These are phyloP conservation scores for Schoenoplectus tabernaemontani DNA, from an alignment of 202 grass and related monocot species.

Conservation along the genomic window DNA sequence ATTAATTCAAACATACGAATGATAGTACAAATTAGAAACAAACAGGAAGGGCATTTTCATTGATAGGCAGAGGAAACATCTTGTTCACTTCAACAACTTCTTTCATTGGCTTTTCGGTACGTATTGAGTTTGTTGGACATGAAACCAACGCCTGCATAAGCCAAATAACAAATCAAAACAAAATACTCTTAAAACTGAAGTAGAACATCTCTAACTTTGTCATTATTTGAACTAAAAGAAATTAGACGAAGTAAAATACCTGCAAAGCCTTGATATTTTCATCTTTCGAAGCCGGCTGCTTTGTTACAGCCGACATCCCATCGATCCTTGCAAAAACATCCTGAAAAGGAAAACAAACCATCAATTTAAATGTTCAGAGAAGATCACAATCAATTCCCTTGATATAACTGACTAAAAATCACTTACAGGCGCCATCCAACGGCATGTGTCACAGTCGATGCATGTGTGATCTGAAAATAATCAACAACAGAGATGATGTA, in stretches of 20 bases:
- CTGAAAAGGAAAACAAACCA: conserved; percentile 23
- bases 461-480: conserved; percentile 46
- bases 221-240: neutral
- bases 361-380: neutral
- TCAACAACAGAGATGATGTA: neutral
- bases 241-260: conserved; percentile 26
- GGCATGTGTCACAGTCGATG: conserved; percentile 87
- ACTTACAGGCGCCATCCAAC: conserved; percentile 83
- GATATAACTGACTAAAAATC: neutral
- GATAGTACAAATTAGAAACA: neutral
- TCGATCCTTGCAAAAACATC: conserved; percentile 60
- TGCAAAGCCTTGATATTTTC: conserved; percentile 64
- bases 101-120: conserved; percentile 44
- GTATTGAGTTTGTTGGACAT: conserved; percentile 74
- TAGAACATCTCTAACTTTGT: neutral
- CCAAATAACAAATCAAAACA: neutral
- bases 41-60: conserved; percentile 44
- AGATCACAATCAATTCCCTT: neutral
- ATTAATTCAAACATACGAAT: neutral
- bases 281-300: conserved; percentile 47
- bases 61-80: conserved; percentile 70
- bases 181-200: neutral
- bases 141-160: conserved; percentile 61
- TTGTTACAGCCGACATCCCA: conserved; percentile 45
- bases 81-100: conserved; percentile 64